These are phyloP conservation scores for Lachancea sp. DNA, from an alignment of 805 yeast species.

Conservation along the genomic window DNA sequence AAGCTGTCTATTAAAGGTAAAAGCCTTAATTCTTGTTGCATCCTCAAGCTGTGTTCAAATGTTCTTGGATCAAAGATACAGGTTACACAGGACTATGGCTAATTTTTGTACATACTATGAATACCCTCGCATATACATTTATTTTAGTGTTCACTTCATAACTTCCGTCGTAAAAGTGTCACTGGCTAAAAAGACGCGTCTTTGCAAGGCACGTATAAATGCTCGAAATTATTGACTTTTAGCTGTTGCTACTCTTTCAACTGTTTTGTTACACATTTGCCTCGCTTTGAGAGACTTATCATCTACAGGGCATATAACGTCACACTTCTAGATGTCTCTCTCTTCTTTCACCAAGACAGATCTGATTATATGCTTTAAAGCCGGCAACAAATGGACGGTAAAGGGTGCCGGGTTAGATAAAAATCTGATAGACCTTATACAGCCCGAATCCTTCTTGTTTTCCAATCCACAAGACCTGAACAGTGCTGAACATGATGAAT, in stretches of 20 bases:
- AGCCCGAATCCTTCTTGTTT: background rate
- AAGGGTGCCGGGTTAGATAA: background rate
- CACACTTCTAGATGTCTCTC: background rate
- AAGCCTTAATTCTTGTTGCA: no score
- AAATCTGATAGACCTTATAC: background rate
- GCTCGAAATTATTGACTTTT: background rate
- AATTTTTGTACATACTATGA: no score
- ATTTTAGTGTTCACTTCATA: no score
- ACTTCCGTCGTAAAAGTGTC: background rate
- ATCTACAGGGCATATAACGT: background rate
- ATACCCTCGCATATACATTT: no score
- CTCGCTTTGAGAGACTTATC: no score
- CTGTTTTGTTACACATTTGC: no score
- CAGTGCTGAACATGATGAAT: background rate
- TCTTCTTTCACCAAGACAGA: slow-evolving; percentile 5
- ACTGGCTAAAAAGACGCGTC: background rate
- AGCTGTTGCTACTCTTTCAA: no score
- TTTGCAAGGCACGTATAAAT: background rate
- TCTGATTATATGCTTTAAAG: slow-evolving; percentile 1
- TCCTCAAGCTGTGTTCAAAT: no score
- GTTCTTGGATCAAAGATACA: no score
- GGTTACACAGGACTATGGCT: no score
- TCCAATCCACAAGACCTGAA: background rate
- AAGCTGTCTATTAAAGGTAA: no score
- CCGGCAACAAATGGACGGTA: background rate